phyloP scores from a whole-genome alignment of 1,284 basidiomycete species.

The Ceraceosorus bombacis region DNA sequence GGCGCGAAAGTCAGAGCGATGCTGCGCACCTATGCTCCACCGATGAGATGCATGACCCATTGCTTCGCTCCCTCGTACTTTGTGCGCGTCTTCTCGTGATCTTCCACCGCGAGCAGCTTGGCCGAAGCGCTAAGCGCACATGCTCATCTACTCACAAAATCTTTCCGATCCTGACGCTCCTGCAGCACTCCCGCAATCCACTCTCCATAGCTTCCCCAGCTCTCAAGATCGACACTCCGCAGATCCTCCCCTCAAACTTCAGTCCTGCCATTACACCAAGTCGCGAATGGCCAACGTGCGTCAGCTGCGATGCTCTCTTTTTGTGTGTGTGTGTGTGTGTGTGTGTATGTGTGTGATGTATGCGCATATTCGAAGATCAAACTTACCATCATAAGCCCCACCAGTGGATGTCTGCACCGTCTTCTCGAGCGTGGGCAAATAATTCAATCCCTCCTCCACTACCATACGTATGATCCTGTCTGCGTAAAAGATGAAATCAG shows the following conservation, averaged over 20 bases:
- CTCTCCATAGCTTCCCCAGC: slow-evolving; percentile 52
- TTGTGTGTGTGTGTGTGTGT: too few relatives aligned
- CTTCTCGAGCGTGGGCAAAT: slow-evolving; percentile 59
- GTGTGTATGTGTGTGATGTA: too few relatives aligned
- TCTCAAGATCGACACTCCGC: slow-evolving; percentile 46
- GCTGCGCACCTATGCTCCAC: neutral
- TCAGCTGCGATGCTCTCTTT: too few relatives aligned
- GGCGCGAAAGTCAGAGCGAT: neutral
- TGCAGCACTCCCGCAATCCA: slow-evolving; percentile 83
- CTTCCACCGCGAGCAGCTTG: neutral
- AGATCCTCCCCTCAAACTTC: slow-evolving; percentile 39
- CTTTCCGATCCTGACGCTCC: slow-evolving; percentile 45
- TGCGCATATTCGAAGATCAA: neutral
- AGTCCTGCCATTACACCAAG: too few relatives aligned
- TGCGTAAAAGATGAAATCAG: slow-evolving; percentile 95
- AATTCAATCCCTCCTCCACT: slow-evolving; percentile 76
- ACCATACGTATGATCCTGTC: slow-evolving; percentile 59
- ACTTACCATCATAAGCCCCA: slow-evolving; percentile 56
- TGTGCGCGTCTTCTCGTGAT: too few relatives aligned
- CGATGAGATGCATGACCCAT: too few relatives aligned
- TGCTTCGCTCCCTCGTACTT: too few relatives aligned
- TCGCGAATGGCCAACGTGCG: too few relatives aligned
- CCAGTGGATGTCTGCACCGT: slow-evolving; percentile 53
- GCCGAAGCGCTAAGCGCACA: neutral
- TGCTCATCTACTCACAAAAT: slow-evolving; percentile 49